These are phyloP conservation scores for Wickerhamiella shivajii DNA, from an alignment of 805 yeast species.

Conservation along the genomic window DNA sequence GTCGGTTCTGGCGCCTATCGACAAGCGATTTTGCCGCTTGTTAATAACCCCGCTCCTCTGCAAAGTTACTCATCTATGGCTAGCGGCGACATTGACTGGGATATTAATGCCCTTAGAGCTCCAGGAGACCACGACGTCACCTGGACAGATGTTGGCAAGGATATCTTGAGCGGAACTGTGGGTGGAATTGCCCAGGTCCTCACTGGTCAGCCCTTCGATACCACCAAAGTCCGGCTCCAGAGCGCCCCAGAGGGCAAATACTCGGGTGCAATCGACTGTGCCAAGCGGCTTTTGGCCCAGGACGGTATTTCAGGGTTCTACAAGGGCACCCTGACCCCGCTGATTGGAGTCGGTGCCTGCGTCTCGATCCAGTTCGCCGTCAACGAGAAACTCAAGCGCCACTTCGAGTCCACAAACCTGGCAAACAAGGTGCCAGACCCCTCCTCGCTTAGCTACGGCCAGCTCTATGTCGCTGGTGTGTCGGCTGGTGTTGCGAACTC, in stretches of 20 bases:
- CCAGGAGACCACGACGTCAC: slow-evolving; percentile 13
- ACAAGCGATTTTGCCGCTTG: no score
- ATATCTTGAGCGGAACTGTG: slow-evolving; percentile 77
- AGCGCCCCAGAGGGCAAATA: slow-evolving; percentile 69
- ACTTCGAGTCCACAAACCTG: slow-evolving; percentile 33
- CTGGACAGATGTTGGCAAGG: slow-evolving; percentile 42
- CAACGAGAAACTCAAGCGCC: slow-evolving; percentile 84
- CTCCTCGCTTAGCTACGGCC: slow-evolving; percentile 30
- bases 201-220: slow-evolving; percentile 93
- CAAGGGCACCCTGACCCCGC: slow-evolving; percentile 86
- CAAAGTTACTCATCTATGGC: no score
- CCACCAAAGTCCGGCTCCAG: slow-evolving; percentile 85
- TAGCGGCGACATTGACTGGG: slow-evolving; percentile 10
- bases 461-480: slow-evolving; percentile 71
- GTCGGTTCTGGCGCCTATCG: no score
- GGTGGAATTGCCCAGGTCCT: slow-evolving; percentile 95
- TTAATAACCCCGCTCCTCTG: no score
- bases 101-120: slow-evolving; percentile 14
- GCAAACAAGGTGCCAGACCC: slow-evolving; percentile 22
- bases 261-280: slow-evolving; percentile 61
- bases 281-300: slow-evolving; percentile 48
- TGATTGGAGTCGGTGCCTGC: slow-evolving; percentile 93
- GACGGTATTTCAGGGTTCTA: slow-evolving; percentile 85
- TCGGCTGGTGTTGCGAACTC: slow-evolving; percentile 91
- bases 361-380: slow-evolving; percentile 93